Evolutionary conservation across 768 basidiomycete species (phyloP).

Genomic region (Psilocybe cubensis): DNA sequence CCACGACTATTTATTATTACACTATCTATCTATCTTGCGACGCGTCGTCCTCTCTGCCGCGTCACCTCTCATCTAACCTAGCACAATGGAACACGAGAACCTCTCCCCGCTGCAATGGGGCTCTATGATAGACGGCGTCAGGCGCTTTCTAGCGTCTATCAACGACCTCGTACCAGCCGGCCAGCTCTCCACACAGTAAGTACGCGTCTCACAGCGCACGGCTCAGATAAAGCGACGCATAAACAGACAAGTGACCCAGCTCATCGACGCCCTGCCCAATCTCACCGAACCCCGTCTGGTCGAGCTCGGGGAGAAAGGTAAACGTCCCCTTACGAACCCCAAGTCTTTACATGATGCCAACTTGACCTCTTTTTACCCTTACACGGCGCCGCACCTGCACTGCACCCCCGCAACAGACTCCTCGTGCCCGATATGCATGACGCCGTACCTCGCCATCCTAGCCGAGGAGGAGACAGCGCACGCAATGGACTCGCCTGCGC

Average conservation of each 20-base stretch:
- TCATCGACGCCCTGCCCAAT: slow-evolving; percentile 50
- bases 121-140: neutral
- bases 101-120: neutral
- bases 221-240: neutral
- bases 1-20: slow-evolving; percentile 25
- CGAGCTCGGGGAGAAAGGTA: slow-evolving; percentile 52
- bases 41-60: no score
- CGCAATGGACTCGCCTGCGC: slow-evolving; percentile 81
- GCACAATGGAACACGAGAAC: neutral
- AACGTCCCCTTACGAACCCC: neutral
- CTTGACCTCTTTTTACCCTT: no score
- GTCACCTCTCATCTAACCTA: neutral
- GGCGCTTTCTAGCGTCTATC: neutral
- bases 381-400: no score
- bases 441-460: slow-evolving; percentile 65
- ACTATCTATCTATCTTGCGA: no score
- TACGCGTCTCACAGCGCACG: neutral
- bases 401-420: no score
- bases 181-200: slow-evolving; percentile 11
- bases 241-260: slow-evolving; percentile 40
- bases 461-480: slow-evolving; percentile 75
- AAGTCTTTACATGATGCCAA: no score
- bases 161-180: slow-evolving; percentile 5
- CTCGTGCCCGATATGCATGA: slow-evolving; percentile 77
- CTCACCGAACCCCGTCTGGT: slow-evolving; percentile 51